phyloP scores from a whole-genome alignment of 2,329 filamentous ascomycete species.

The Epichloe scottii region DNA sequence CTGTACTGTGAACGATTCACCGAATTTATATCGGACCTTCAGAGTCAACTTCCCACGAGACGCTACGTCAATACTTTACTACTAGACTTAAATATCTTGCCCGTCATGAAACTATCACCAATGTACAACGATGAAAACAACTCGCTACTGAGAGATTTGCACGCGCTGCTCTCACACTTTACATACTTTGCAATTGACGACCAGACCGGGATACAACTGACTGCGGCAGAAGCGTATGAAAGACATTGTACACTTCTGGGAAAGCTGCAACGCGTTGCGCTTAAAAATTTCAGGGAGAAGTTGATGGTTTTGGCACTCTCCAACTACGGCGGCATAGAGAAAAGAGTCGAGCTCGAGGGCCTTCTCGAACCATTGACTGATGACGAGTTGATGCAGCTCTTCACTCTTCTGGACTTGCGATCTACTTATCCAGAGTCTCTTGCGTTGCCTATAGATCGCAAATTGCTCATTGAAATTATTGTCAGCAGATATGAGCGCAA shows the following conservation, averaged over 20 bases:
- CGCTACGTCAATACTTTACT: slow-evolving; percentile 86
- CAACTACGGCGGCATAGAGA: slow-evolving; percentile 81
- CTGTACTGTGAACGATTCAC: slow-evolving; percentile 83
- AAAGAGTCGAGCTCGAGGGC: slow-evolving; percentile 62
- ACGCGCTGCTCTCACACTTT: slow-evolving; percentile 72
- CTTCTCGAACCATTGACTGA: slow-evolving; percentile 65
- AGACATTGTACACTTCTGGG: slow-evolving; percentile 65
- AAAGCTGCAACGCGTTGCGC: slow-evolving; percentile 63
- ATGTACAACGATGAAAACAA: slow-evolving; percentile 65
- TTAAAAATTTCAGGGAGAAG: slow-evolving; percentile 80
- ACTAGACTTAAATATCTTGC: slow-evolving; percentile 71
- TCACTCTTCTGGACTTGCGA: slow-evolving; percentile 60
- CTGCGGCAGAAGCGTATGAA: slow-evolving; percentile 61
- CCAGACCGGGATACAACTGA: slow-evolving; percentile 69
- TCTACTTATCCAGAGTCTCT: slow-evolving; percentile 67
- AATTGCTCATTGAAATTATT: slow-evolving; percentile 58
- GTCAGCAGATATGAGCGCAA: slow-evolving; percentile 63
- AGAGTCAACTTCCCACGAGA: slow-evolving; percentile 86
- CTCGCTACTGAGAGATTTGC: slow-evolving; percentile 67
- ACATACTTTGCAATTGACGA: slow-evolving; percentile 84
- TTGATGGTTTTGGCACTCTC: slow-evolving; percentile 83
- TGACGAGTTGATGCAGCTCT: slow-evolving; percentile 58
- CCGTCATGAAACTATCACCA: slow-evolving; percentile 66
- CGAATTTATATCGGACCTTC: slow-evolving; percentile 79
- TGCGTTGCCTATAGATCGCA: slow-evolving; percentile 49